Evolutionary conservation across 805 yeast genomes (phyloP).

Genomic region (Candida sithepensis): DNA sequence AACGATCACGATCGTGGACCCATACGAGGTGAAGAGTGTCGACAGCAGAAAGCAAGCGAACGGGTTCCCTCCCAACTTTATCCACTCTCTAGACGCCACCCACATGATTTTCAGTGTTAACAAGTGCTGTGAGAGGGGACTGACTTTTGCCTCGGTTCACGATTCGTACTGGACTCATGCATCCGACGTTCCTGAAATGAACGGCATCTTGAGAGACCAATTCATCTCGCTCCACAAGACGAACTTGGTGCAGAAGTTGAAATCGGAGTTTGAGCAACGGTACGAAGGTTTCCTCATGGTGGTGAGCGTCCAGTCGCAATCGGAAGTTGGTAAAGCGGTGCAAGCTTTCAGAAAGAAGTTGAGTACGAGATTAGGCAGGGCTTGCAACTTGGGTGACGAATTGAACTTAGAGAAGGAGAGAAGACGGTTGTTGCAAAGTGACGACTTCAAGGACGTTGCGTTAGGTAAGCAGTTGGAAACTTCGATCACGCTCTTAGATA

Average conservation of each 20-base stretch:
- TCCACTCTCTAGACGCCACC: constrained; percentile 94
- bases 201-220: constrained; percentile 63
- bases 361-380: constrained; percentile 47
- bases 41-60: constrained; percentile 85
- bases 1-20: constrained; percentile 82
- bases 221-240: constrained; percentile 75
- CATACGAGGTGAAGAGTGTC: constrained; percentile 78
- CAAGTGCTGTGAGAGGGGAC: constrained; percentile 59
- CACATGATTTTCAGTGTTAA: constrained; percentile 92
- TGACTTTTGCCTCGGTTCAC: constrained; percentile 91
- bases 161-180: constrained; percentile 99
- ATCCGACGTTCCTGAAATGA: constrained; percentile 71
- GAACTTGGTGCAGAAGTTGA: constrained; percentile 66
- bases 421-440: constrained; percentile 48
- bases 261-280: constrained; percentile 76
- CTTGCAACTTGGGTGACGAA: constrained; percentile 68
- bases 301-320: constrained; percentile 47
- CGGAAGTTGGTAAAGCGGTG: constrained; percentile 50
- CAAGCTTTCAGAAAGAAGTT: constrained; percentile 45
- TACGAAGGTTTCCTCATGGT: constrained; percentile 69
- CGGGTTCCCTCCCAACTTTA: constrained; percentile 94
- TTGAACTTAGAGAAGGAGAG: constrained; percentile 66
- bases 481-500: constrained; percentile 56
- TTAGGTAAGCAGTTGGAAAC: constrained; percentile 60
- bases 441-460: constrained; percentile 43